Evolutionary conservation across 371 early-diverging fungal genomes (phyloP), one percentile per base, ranked within the genome.

Genomic region (Mucor mucedo): DNA sequence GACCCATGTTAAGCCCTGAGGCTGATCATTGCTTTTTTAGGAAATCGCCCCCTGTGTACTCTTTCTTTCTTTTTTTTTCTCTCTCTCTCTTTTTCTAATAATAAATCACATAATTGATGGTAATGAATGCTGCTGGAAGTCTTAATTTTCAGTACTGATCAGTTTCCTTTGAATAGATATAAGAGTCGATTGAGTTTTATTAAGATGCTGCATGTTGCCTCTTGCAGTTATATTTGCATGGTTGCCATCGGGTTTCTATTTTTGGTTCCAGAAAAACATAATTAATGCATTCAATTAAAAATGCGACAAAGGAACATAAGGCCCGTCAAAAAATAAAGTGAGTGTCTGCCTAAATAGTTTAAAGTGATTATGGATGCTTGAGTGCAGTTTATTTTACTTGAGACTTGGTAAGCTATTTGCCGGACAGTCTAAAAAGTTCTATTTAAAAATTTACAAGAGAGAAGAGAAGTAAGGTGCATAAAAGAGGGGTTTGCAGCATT

Each of bases 371-470:
- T 39, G 13, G 64, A 58, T 29, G 50, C 40, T 7, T 13, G 40
- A 21, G 21, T 6, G 41, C 57, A 30, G 21, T 63, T 58, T 35
- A 63, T 63, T 27, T 33, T 50, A 3, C 52, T 58, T 21, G 64
- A 58, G 29, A 7, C 52, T 11, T 63, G 64, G 57, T 27, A 58
- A 33, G 57, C 55, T 29, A 21, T 21, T 21, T 21, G 1, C 32
- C 58, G 4, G 64, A 63, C 21, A 58, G 64, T 33, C 58, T 63
- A 63, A n/a, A n/a, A 35, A 10, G 6, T 16, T 13, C 53, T 0
- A 33, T 21, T 5, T 21, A 42, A 52, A 33, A 39, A 52, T 21
- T 9, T 21, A 29, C 9, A 21, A 49, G 9, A 5, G n/a, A n/a
- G n/a, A 21, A 21, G 21, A 21, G 1, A 21, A 21, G 21, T 21